Conservation (phyloP, 441 rosid species). For the Populus hybrid region DNA sequence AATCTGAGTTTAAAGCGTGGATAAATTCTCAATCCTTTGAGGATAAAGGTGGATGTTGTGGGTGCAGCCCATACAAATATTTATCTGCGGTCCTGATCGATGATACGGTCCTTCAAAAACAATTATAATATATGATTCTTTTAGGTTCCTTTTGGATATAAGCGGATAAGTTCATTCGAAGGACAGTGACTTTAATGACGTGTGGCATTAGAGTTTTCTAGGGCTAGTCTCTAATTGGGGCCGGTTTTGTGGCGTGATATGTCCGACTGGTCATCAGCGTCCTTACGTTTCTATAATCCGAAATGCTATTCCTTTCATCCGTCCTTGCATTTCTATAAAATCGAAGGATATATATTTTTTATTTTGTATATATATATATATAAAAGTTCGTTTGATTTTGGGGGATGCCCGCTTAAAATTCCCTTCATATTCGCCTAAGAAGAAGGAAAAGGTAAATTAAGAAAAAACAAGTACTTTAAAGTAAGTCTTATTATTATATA, state of each 20-base stretch:
- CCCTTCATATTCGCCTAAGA: too few species aligned
- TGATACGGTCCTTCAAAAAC: not conserved
- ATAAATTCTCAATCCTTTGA: not conserved
- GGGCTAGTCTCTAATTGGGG: not conserved
- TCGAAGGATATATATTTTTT: too few species aligned
- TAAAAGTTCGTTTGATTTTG: too few species aligned
- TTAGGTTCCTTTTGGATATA: not conserved
- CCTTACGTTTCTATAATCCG: not conserved
- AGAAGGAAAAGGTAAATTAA: too few species aligned
- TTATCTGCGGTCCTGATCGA: not conserved
- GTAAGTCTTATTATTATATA: too few species aligned
- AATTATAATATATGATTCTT: not conserved
- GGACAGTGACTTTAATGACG: not conserved
- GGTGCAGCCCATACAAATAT: not conserved
- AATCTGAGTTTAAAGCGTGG: not conserved
- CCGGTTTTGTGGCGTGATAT: not conserved
- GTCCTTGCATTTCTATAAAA: too few species aligned
- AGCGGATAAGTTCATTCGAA: constrained; percentile 26
- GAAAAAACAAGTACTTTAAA: too few species aligned
- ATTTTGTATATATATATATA: too few species aligned
- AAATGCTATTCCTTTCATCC: not conserved
- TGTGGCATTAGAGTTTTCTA: not conserved
- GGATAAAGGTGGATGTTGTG: not conserved
- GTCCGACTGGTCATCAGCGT: not conserved
- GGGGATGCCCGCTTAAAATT: too few species aligned